Percentiles rank a stretch among this genome's conserved stretches.
These are phyloP conservation scores for Fusarium robinianum DNA, from an alignment of 2,329 filamentous ascomycete genomes.

Conservation along the genomic window DNA sequence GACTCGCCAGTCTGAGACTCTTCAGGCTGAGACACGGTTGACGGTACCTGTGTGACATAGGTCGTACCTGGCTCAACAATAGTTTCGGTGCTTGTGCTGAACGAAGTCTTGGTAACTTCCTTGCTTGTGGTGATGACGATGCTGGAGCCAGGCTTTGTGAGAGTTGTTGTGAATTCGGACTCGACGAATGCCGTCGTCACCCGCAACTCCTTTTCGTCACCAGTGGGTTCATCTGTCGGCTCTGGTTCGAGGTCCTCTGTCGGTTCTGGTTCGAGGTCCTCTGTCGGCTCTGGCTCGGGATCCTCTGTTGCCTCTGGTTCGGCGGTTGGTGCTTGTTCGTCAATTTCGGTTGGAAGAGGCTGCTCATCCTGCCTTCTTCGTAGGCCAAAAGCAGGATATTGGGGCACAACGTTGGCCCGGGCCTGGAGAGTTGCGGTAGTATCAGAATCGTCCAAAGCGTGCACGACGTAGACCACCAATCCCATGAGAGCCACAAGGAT, in stretches of 20 bases:
- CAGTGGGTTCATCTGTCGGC: slow-evolving; percentile 1
- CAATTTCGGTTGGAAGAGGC: slow-evolving; percentile 1
- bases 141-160: slow-evolving; percentile 12
- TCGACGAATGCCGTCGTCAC: slow-evolving; percentile 3
- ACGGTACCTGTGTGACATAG: neutral
- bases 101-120: slow-evolving; percentile 9
- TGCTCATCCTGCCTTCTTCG: slow-evolving; percentile 16
- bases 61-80: neutral
- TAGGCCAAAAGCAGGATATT: neutral
- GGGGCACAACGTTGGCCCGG: slow-evolving; percentile 2
- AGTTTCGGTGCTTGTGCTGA: slow-evolving; percentile 1
- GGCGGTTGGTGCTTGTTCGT: neutral
- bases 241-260: neutral
- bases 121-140: slow-evolving; percentile 7
- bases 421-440: slow-evolving; percentile 18
- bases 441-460: slow-evolving; percentile 12
- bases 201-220: too few relatives aligned
- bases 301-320: slow-evolving; percentile 1
- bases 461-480: slow-evolving; percentile 13
- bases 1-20: neutral
- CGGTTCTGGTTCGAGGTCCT: neutral
- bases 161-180: slow-evolving; percentile 22
- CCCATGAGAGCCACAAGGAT: slow-evolving; percentile 15
- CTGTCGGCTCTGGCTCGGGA: neutral
- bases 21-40: neutral